These are phyloP conservation scores for Haplographium delicatum DNA, from an alignment of 495 filamentous ascomycete genomes.

Conservation along the genomic window DNA sequence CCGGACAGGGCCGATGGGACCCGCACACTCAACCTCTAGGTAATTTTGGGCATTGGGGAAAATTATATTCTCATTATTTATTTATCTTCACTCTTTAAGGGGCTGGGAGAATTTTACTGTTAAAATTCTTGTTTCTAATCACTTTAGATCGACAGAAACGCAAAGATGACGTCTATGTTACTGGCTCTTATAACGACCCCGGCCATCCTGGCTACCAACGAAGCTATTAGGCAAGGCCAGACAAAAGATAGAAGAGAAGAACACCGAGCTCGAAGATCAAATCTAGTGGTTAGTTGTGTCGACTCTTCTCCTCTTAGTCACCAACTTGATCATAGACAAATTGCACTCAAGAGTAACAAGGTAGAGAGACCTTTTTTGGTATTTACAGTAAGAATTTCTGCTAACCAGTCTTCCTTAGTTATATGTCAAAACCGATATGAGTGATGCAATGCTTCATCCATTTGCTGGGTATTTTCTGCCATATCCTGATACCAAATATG, in stretches of 20 bases:
- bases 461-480: constrained; percentile 56
- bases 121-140: too few relatives aligned
- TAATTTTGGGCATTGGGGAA: too few relatives aligned
- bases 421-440: constrained; percentile 1
- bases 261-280: constrained; percentile 38
- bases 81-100: too few relatives aligned
- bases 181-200: constrained; percentile 32
- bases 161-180: constrained; percentile 27
- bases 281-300: constrained; percentile 37
- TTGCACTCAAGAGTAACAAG: constrained; percentile 28
- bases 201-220: constrained; percentile 39
- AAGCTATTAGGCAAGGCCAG: constrained; percentile 42
- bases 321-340: constrained; percentile 34
- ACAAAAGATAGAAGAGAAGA: constrained; percentile 37
- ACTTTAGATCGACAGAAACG: too few relatives aligned
- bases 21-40: background rate
- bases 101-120: too few relatives aligned
- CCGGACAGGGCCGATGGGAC: constrained; percentile 5
- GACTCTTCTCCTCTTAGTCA: constrained; percentile 27
- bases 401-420: background rate
- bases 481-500: constrained; percentile 49
- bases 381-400: constrained; percentile 35
- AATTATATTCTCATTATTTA: too few relatives aligned
- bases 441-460: constrained; percentile 29
- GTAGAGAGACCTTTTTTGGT: too few relatives aligned